Evolutionary conservation across 2,329 filamentous ascomycete genomes (phyloP).

Genomic region (Colletotrichum graminicola): DNA sequence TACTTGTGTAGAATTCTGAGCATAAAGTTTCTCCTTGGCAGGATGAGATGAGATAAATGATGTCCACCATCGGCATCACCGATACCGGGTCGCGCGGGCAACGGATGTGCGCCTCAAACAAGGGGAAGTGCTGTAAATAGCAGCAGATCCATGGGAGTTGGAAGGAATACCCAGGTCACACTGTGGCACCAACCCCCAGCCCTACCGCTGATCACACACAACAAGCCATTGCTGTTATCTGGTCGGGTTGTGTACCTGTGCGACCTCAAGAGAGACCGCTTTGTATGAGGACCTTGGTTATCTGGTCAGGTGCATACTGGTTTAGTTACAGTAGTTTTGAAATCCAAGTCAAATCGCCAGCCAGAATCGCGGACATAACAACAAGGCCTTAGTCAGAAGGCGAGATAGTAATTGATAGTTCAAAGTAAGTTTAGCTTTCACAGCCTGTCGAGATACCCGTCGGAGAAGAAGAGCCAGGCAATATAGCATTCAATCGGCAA

Average conservation of each 20-base stretch:
- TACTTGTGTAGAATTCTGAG: neutral
- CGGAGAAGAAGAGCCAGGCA: neutral
- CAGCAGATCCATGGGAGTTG: neutral
- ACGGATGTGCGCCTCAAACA: slow-evolving; percentile 8
- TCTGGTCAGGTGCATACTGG: neutral
- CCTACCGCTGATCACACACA: neutral
- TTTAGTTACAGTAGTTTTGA: neutral
- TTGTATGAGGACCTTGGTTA: no score
- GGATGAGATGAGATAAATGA: neutral
- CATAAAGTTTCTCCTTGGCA: neutral
- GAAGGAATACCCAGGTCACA: neutral
- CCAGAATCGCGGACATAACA: neutral
- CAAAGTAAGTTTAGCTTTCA: neutral
- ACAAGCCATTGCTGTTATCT: neutral
- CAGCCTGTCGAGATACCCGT: neutral
- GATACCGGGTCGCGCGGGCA: slow-evolving; percentile 1
- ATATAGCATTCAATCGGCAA: neutral
- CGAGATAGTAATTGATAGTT: neutral
- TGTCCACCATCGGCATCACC: neutral
- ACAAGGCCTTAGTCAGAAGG: neutral
- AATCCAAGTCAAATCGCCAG: no score
- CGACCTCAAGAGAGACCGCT: no score
- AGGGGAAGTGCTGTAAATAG: slow-evolving; percentile 21
- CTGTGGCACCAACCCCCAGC: neutral
- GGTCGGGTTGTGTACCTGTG: neutral